A percentile compares a stretch with the other conserved stretches of the same genome.
Conservation (phyloP, 352 stramenopile species). For the Globisporangium carolinianum region DNA sequence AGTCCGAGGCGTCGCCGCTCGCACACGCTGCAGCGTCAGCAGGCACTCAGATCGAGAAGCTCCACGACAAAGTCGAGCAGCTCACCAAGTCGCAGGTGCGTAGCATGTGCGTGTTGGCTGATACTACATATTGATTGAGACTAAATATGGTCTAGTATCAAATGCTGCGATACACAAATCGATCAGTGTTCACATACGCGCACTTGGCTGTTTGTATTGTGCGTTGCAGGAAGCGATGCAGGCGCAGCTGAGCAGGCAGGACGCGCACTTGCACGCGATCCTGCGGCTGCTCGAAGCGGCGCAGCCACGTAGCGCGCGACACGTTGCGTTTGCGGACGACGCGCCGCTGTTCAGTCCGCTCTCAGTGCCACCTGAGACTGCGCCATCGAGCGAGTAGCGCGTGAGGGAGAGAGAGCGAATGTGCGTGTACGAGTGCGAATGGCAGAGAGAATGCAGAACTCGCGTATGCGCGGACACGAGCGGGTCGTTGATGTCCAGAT, state of each 20-base stretch:
- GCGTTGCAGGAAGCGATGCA: conserved; percentile 36
- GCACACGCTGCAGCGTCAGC: conserved; percentile 12
- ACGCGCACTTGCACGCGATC: conserved; percentile 53
- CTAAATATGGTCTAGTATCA: no score
- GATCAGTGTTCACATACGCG: not conserved
- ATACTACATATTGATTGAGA: not conserved
- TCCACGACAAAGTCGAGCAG: conserved; percentile 53
- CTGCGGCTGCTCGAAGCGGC: conserved; percentile 28
- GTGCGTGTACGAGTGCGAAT: no score
- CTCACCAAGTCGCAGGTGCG: conserved; percentile 48
- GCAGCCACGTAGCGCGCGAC: conserved; percentile 9
- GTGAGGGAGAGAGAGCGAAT: no score
- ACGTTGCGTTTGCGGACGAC: conserved; percentile 12
- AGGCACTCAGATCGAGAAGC: conserved; percentile 11
- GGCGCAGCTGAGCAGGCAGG: conserved; percentile 44
- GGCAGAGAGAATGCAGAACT: no score
- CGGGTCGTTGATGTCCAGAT: no score
- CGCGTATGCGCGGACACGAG: no score
- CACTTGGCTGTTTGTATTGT: not conserved
- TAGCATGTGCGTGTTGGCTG: not conserved
- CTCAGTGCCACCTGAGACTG: conserved; percentile 2
- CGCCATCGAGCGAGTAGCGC: not conserved
- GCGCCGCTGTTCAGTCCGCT: conserved; percentile 50
- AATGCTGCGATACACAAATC: no score
- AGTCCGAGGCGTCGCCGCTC: conserved; percentile 22